Evolutionary conservation across 371 early-diverging fungal genomes (phyloP), one percentile per base, ranked within the genome.

Genomic region (Furculomyces boomerangus): DNA sequence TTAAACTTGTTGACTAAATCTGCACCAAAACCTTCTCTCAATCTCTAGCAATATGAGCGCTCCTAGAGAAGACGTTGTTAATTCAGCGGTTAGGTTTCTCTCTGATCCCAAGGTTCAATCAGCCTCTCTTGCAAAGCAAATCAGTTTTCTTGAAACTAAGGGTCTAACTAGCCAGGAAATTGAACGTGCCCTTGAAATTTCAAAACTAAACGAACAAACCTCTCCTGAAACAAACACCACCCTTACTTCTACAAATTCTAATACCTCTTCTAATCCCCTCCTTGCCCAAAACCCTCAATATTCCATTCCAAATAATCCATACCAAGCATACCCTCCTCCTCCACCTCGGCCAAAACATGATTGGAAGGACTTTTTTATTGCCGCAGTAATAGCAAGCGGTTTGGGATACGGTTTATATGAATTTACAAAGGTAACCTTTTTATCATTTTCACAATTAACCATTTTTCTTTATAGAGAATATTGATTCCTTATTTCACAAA

Each of bases 361-460:
- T 60, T 93, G 96, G 96, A 82, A 89, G 60, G 93, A 95, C 68
- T 80, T 86, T 60, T 83, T 89, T 61, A 84, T 93, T 57, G 90
- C 84, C 5, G 80, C 88, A 18, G 83, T 88, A 3, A 78, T 88
- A 16, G 82, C 84, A 22, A 88, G 85, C 50, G 91, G 93, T 27
- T 77, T 87, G 20, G 80, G 86, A 14, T 92, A 89, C 66, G 88
- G 87, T 30, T 68, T 85, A 46, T 84, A 81, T 69, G 75, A 74
- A 52, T 63, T 91, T 51, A 80, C 80, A 7, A 81, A 84, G 50
- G 50, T 50, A 50, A 5, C 18, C 22, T 16, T n/a, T n/a, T n/a
- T 43, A 16, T n/a, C 43, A n/a, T 43, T 13, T 43, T 22, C 22
- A 43, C 10, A 43, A 7, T 20, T 43, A 43, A 43, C 20, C 22